A percentile compares a stretch with the other conserved stretches of the same genome.
Evolutionary conservation across 495 filamentous ascomycete species (phyloP).

Genomic region (Geopyxis carbonaria): DNA sequence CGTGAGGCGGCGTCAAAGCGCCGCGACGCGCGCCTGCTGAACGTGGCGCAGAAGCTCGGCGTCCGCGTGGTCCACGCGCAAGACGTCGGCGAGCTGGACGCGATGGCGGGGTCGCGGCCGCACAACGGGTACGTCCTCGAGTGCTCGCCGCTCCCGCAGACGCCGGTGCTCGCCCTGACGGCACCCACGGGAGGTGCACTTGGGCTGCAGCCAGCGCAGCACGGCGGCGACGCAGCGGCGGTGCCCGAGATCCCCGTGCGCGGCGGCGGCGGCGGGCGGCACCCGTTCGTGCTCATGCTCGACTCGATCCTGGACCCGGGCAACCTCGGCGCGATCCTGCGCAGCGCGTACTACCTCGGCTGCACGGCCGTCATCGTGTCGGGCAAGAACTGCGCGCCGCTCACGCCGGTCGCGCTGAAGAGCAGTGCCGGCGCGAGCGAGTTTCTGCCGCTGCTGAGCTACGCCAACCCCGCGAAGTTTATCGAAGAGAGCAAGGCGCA

Average conservation of each 20-base stretch:
- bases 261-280: slow-evolving; percentile 28
- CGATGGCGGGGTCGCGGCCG: slow-evolving; percentile 59
- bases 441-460: slow-evolving; percentile 48
- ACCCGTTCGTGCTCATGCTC: slow-evolving; percentile 63
- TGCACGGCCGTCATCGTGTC: slow-evolving; percentile 58
- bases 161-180: slow-evolving; percentile 47
- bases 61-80: slow-evolving; percentile 37
- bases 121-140: slow-evolving; percentile 89
- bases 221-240: slow-evolving; percentile 24
- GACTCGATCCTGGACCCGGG: slow-evolving; percentile 78
- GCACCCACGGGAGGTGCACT: too few relatives aligned
- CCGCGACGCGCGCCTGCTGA: slow-evolving; percentile 33
- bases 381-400: slow-evolving; percentile 38
- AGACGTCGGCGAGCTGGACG: slow-evolving; percentile 50
- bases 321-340: slow-evolving; percentile 77
- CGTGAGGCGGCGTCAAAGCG: slow-evolving; percentile 25
- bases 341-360: slow-evolving; percentile 72
- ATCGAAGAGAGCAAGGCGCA: slow-evolving; percentile 44
- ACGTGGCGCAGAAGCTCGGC: slow-evolving; percentile 39
- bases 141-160: slow-evolving; percentile 59
- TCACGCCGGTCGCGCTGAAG: slow-evolving; percentile 65
- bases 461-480: slow-evolving; percentile 48
- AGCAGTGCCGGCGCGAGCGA: slow-evolving; percentile 77
- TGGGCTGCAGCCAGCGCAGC: slow-evolving; percentile 42
- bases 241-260: slow-evolving; percentile 32